phyloP scores from a whole-genome alignment of 139 green algal species.

The Chlamydomonas urium region DNA sequence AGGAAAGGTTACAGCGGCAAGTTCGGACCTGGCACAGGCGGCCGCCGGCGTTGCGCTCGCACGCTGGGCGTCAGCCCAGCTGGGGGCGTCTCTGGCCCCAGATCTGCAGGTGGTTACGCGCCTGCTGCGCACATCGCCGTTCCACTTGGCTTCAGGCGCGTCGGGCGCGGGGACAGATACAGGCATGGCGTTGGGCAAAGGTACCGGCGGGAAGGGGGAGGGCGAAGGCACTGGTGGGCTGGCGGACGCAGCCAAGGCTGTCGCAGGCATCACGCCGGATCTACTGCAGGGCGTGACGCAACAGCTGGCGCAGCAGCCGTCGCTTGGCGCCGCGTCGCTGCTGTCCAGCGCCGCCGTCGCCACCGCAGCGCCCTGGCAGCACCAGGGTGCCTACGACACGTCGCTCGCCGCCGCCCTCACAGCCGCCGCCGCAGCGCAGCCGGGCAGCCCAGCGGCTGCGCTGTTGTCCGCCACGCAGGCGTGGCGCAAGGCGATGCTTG shows the following conservation, averaged over 20 bases:
- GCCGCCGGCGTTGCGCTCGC: neutral
- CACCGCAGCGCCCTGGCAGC: neutral
- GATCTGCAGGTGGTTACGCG: neutral
- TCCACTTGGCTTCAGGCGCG: neutral
- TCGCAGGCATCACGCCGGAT: neutral
- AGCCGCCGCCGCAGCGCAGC: neutral
- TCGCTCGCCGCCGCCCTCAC: neutral
- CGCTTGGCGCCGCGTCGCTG: neutral
- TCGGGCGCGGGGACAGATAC: no score
- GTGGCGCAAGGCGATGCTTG: neutral
- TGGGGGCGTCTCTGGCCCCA: neutral
- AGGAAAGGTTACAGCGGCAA: neutral
- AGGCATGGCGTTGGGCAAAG: no score
- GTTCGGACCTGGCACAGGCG: neutral
- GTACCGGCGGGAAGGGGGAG: neutral
- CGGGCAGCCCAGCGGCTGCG: neutral
- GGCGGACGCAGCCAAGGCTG: neutral
- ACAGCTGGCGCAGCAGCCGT: neutral
- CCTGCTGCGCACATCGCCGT: conserved; percentile 8
- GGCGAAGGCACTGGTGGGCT: neutral
- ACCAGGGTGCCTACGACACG: neutral
- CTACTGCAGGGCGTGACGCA: neutral
- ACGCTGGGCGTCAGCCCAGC: neutral
- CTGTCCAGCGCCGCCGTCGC: neutral
- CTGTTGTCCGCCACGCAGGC: neutral